These are phyloP conservation scores for Pyronema omphalodes DNA, from an alignment of 495 filamentous ascomycete species.

Conservation along the genomic window DNA sequence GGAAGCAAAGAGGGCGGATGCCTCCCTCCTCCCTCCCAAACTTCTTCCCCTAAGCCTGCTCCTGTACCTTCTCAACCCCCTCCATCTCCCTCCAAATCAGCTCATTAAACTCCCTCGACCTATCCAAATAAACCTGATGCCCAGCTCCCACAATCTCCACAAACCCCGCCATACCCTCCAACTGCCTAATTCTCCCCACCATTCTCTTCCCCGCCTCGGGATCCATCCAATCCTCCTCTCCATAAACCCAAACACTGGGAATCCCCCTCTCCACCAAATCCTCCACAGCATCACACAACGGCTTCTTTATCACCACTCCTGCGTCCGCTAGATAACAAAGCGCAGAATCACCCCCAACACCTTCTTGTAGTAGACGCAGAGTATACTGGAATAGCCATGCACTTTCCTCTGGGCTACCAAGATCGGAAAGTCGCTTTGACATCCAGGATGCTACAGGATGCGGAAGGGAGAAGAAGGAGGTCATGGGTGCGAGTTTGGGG, in stretches of 20 bases:
- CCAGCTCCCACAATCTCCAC: constrained; percentile 63
- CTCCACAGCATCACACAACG: constrained; percentile 69
- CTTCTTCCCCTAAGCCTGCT: constrained; percentile 20
- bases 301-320: constrained; percentile 76
- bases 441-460: no score
- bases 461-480: no score
- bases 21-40: not conserved
- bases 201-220: constrained; percentile 50
- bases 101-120: constrained; percentile 73
- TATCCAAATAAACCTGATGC: constrained; percentile 87
- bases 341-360: constrained; percentile 87
- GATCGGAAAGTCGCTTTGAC: no score
- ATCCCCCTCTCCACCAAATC: constrained; percentile 39
- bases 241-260: constrained; percentile 84
- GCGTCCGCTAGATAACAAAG: constrained; percentile 84
- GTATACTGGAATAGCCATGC: no score
- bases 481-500: no score
- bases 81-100: constrained; percentile 59
- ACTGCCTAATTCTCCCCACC: constrained; percentile 36
- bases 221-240: constrained; percentile 98
- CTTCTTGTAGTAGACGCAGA: constrained; percentile 27
- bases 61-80: constrained; percentile 40
- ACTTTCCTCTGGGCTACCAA: no score
- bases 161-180: constrained; percentile 58
- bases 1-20: no score